Base-by-base conservation (phyloP, 371 early-diverging fungal genomes). In the Synchytrium microbalum region DNA sequence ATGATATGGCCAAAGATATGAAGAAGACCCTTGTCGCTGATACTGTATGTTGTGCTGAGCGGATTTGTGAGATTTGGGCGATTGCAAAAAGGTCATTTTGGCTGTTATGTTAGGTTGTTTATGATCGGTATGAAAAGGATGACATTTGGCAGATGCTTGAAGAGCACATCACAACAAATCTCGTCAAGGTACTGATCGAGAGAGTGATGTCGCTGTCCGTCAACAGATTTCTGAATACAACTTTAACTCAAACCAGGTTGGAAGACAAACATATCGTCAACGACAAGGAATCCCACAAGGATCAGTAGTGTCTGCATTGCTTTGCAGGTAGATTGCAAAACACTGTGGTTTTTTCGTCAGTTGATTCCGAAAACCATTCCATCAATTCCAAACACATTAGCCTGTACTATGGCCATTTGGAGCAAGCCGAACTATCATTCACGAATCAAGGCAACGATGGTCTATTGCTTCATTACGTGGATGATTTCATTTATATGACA, bases 251-350 rank as follows among this genome's bases (percentile, higher is more conserved):
- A 26, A 54, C 16, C 64, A 81, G 79, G 64, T 82, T 33, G 83
- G 79, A 2, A 70, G 69, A 27, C 64, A 74, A 31, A 81, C 75
- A 58, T 90, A 84, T 73, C 74, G 72, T 32, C 92, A 92, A 60
- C 72, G 67, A 0, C 70, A 74, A 0, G 95, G 95, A 2, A 91
- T 95, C 38, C 91, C 95, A 0, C 95, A 95, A 69, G 95, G 95
- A 0, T 95, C 93, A 3, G 73, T 85, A 28, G 65, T 95, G 23
- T 95, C 95, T 0, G 78, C 88, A 16, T 59, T 91, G 2, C 79
- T 95, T 31, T 95, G 93, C 86, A 90, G 84, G 86, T 87, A 54
- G 61, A 62, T 59, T 25, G 10, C 26, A 57, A 26, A 26, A 14
- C 13, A 13, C 13, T n/a, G n/a, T n/a, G n/a, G n/a, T n/a, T n/a